Evolutionary conservation across 768 basidiomycete genomes (phyloP).

Genomic region (Russula olivacea): DNA sequence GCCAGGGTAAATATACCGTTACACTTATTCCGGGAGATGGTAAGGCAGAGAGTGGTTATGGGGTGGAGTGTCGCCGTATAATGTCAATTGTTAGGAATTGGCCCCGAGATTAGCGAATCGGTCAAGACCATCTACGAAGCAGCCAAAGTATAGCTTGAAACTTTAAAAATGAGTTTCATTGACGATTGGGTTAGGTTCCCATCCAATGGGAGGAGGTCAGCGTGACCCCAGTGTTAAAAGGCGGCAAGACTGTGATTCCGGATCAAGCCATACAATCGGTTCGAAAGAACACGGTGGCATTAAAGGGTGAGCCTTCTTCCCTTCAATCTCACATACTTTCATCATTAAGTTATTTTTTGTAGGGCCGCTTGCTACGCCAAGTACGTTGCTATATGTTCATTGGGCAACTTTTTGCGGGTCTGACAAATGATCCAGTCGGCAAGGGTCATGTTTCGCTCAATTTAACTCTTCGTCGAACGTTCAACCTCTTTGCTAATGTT

Average conservation of each 20-base stretch:
- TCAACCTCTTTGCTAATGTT: slow-evolving; percentile 98
- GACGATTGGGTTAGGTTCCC: slow-evolving; percentile 58
- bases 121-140: slow-evolving; percentile 90
- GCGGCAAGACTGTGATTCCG: slow-evolving; percentile 96
- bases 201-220: slow-evolving; percentile 99
- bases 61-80: slow-evolving; percentile 22
- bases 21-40: slow-evolving; percentile 97
- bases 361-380: slow-evolving; percentile 96
- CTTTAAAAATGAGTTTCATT: neutral
- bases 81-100: slow-evolving; percentile 65
- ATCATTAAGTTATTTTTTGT: neutral
- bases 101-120: slow-evolving; percentile 95
- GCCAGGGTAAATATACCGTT: slow-evolving; percentile 91
- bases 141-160: slow-evolving; percentile 54
- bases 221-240: slow-evolving; percentile 88
- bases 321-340: neutral
- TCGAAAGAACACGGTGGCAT: slow-evolving; percentile 94
- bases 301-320: slow-evolving; percentile 65
- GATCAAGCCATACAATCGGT: slow-evolving; percentile 86
- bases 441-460: slow-evolving; percentile 99
- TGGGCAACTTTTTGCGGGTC: neutral
- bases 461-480: slow-evolving; percentile 92
- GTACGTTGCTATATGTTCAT: slow-evolving; percentile 43
- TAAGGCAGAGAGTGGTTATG: slow-evolving; percentile 34
- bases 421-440: slow-evolving; percentile 56